Percentiles rank a stretch among this genome's conserved stretches.
Conservation (phyloP, 345 rosid genomes). For the Pseudoturritis turrita region DNA sequence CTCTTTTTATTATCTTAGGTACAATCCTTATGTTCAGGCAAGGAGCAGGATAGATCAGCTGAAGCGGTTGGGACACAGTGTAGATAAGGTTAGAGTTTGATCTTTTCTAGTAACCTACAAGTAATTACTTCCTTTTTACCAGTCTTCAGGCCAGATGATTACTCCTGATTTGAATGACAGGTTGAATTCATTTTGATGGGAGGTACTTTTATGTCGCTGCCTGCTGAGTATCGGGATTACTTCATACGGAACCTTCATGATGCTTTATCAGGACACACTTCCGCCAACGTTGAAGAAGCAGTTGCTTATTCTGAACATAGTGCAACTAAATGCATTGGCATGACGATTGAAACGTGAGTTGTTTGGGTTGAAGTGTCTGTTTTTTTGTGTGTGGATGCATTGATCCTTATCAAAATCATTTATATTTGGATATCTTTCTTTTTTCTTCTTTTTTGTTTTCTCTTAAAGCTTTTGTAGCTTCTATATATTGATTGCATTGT, state of each 20-base stretch:
- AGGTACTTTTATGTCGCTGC: slow-evolving; percentile 95
- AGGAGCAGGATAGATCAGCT: slow-evolving; percentile 99
- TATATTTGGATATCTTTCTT: background rate
- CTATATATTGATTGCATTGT: background rate
- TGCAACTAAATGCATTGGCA: slow-evolving; percentile 94
- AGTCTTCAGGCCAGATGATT: background rate
- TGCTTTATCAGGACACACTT: slow-evolving; percentile 94
- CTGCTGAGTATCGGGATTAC: slow-evolving; percentile 92
- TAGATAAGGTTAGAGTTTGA: slow-evolving; percentile 66
- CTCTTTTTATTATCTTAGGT: slow-evolving; percentile 41
- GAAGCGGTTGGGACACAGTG: slow-evolving; percentile 97
- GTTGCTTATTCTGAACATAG: slow-evolving; percentile 94
- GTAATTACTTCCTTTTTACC: background rate
- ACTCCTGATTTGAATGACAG: slow-evolving; percentile 36
- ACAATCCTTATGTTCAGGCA: slow-evolving; percentile 96
- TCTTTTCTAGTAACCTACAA: background rate
- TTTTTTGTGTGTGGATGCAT: background rate
- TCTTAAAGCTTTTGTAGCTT: background rate
- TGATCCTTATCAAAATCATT: background rate
- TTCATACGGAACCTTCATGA: slow-evolving; percentile 95
- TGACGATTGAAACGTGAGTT: slow-evolving; percentile 98
- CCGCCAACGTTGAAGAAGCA: slow-evolving; percentile 94
- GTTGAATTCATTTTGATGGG: slow-evolving; percentile 99
- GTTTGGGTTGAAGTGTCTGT: background rate
- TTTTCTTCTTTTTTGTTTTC: background rate